Evolutionary conservation across 306 rosid species (phyloP).

Genomic region (Pyrus communis): DNA sequence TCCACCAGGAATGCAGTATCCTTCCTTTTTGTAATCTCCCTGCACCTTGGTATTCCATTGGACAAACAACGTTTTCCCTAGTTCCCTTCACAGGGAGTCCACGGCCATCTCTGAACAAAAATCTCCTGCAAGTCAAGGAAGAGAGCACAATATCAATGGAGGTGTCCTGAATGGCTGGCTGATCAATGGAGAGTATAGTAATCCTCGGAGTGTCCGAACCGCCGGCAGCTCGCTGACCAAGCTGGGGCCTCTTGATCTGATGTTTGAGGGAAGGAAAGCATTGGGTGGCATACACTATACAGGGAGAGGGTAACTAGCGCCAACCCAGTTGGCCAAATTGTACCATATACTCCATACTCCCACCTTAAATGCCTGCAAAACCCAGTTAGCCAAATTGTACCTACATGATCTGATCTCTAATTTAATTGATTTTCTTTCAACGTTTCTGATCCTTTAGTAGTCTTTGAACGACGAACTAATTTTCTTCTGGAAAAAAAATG

Average conservation of each 20-base stretch:
- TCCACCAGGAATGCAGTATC: constrained; percentile 33
- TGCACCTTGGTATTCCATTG: neutral
- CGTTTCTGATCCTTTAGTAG: too few relatives aligned
- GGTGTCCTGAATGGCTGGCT: constrained; percentile 2
- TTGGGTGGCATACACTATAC: constrained; percentile 62
- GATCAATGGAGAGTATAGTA: constrained; percentile 31
- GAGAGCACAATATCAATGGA: constrained; percentile 13
- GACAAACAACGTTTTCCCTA: neutral
- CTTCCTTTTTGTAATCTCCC: constrained; percentile 28
- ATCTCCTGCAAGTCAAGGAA: constrained; percentile 59
- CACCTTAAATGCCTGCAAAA: constrained; percentile 38
- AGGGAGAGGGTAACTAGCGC: constrained; percentile 54
- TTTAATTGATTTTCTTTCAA: too few relatives aligned
- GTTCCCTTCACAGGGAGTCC: constrained; percentile 39
- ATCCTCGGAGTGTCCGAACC: constrained; percentile 32
- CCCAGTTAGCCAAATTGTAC: neutral
- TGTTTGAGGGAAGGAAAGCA: constrained; percentile 44
- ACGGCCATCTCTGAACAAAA: constrained; percentile 28
- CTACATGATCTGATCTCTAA: too few relatives aligned
- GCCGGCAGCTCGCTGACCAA: constrained; percentile 2
- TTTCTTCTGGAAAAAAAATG: neutral
- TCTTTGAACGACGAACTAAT: too few relatives aligned
- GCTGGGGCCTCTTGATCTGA: constrained; percentile 20
- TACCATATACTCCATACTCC: constrained; percentile 58
- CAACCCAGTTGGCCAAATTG: constrained; percentile 80